A percentile compares a stretch with the other conserved stretches of the same genome.
Evolutionary conservation across 164 flowering plant species (phyloP).

Genomic region (Magnolia officinalis): DNA sequence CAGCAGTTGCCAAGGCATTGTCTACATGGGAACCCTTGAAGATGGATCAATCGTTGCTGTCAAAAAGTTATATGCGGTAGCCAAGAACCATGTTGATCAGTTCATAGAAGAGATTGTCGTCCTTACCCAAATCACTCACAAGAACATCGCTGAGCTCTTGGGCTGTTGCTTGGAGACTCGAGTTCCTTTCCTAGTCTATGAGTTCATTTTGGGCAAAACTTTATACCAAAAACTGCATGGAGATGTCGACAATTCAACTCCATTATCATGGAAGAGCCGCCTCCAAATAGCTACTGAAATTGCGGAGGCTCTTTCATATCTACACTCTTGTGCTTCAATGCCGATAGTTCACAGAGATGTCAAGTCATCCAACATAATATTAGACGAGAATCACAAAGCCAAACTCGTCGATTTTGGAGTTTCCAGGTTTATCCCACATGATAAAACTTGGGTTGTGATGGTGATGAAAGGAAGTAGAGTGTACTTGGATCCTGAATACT

Average conservation of each 20-base stretch:
- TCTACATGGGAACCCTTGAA: constrained; percentile 15
- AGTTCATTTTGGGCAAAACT: constrained; percentile 10
- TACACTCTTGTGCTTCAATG: constrained; percentile 12
- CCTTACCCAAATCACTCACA: constrained; percentile 17
- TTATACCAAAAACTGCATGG: constrained; percentile 5
- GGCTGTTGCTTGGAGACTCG: constrained; percentile 21
- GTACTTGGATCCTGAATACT: constrained; percentile 17
- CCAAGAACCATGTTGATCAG: constrained; percentile 9
- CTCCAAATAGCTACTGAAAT: constrained; percentile 5
- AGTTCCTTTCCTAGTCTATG: constrained; percentile 15
- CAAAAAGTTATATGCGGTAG: constrained; percentile 15
- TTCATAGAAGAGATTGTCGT: constrained; percentile 23
- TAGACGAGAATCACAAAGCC: constrained; percentile 5
- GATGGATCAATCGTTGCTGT: constrained; percentile 14
- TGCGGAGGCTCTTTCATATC: constrained; percentile 12
- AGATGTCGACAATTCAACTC: not conserved
- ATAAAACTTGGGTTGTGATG: not conserved
- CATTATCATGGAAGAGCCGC: constrained; percentile 1
- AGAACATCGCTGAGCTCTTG: constrained; percentile 15
- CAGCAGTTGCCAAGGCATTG: constrained; percentile 14
- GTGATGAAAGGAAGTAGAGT: constrained; percentile 9
- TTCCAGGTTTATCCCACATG: constrained; percentile 6
- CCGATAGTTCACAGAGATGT: constrained; percentile 15
- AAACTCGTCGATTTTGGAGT: constrained; percentile 11
- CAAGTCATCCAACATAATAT: constrained; percentile 12